Conservation (phyloP, 768 basidiomycete species). For the Amanita pallidorosea region DNA sequence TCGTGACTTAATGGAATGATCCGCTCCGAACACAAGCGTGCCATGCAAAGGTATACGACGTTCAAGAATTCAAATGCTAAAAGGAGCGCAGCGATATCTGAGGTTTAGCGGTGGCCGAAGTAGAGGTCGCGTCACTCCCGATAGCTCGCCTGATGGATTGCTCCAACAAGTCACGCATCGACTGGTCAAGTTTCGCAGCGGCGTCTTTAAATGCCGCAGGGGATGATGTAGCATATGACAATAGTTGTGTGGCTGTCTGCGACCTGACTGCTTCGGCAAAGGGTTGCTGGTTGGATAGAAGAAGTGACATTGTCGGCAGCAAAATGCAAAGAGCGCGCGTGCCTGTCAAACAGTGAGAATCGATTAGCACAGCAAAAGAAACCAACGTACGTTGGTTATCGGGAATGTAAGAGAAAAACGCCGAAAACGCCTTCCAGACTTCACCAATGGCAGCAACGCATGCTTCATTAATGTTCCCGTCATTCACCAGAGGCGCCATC, state of each 20-base stretch:
- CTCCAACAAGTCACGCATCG: constrained; percentile 57
- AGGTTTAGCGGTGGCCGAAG: constrained; percentile 39
- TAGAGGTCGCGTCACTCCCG: constrained; percentile 27
- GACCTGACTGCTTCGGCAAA: constrained; percentile 36
- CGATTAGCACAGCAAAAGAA: neutral
- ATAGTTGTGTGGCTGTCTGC: constrained; percentile 54
- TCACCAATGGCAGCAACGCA: constrained; percentile 61
- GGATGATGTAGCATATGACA: constrained; percentile 60
- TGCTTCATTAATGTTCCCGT: constrained; percentile 42
- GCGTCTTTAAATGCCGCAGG: constrained; percentile 82
- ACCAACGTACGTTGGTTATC: constrained; percentile 51
- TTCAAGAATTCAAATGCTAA: constrained; percentile 17
- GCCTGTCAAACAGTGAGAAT: constrained; percentile 27
- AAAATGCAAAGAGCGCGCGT: constrained; percentile 58
- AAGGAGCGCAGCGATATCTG: constrained; percentile 74
- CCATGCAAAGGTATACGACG: no score
- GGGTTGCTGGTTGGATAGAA: constrained; percentile 44
- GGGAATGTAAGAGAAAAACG: constrained; percentile 44
- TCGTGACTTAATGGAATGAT: no score
- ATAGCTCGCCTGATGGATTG: constrained; percentile 69
- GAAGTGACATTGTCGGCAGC: constrained; percentile 63
- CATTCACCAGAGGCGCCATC: constrained; percentile 50
- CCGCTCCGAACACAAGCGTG: no score
- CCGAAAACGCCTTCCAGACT: constrained; percentile 70
- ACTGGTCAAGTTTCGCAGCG: constrained; percentile 50